Conservation (phyloP, 768 basidiomycete species). For the Suillus plorans region DNA sequence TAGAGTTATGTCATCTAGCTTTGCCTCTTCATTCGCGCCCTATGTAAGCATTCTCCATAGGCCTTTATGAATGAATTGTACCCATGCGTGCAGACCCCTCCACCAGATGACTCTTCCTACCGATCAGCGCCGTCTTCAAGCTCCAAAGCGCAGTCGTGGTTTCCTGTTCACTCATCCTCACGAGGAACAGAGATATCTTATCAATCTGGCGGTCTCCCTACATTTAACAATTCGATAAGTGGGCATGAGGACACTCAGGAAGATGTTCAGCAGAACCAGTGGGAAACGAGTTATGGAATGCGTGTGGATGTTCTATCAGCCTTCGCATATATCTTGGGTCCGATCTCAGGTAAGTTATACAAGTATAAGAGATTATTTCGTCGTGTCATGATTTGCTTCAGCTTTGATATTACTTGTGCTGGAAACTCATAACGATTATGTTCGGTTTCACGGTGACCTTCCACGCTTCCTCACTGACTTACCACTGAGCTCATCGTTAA, state of each 20-base stretch:
- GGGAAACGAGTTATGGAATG: constrained; percentile 70
- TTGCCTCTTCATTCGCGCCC: constrained; percentile 58
- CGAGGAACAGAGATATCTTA: constrained; percentile 47
- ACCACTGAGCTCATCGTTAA: constrained; percentile 8
- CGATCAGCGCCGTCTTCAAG: constrained; percentile 19
- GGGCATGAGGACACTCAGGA: constrained; percentile 38
- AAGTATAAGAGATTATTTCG: background rate
- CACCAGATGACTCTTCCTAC: constrained; percentile 52
- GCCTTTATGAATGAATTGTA: background rate
- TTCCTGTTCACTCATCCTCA: constrained; percentile 37
- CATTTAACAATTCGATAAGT: constrained; percentile 46
- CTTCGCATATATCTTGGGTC: constrained; percentile 65
- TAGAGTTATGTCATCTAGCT: constrained; percentile 30
- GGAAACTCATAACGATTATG: constrained; percentile 76
- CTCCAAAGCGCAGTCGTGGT: constrained; percentile 48
- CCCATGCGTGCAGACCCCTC: constrained; percentile 44
- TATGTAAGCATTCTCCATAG: constrained; percentile 41
- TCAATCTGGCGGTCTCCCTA: constrained; percentile 67
- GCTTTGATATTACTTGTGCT: constrained; percentile 65
- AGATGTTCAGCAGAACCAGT: constrained; percentile 50
- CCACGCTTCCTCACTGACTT: constrained; percentile 4
- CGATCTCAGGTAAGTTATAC: constrained; percentile 61
- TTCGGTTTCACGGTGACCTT: constrained; percentile 71
- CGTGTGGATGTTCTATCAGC: constrained; percentile 69
- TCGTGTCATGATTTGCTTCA: constrained; percentile 23